Conservation (phyloP, 805 yeast genomes). For the Geotrichum ghanense region DNA sequence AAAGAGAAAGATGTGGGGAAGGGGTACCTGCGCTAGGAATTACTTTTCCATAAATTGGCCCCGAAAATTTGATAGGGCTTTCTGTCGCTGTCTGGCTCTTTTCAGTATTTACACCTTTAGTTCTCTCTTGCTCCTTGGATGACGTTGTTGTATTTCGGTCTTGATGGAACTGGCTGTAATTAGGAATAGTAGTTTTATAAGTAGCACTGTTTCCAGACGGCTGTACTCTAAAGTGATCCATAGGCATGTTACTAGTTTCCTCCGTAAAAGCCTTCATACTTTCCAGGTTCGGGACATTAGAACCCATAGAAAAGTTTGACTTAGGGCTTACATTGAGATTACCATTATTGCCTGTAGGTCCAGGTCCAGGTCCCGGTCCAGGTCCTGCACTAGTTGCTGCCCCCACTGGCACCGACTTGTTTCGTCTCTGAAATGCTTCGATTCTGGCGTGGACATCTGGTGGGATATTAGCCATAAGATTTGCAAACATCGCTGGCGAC, state of each 20-base stretch:
- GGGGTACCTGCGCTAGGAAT: constrained; percentile 14
- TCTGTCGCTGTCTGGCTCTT: constrained; percentile 12
- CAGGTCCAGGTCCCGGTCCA: too few relatives aligned
- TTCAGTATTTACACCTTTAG: not conserved
- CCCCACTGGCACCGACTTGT: constrained; percentile 35
- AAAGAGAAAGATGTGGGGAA: constrained; percentile 20
- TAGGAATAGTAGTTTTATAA: not conserved
- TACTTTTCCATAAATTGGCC: constrained; percentile 19
- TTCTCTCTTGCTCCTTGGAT: not conserved
- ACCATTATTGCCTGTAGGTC: too few relatives aligned
- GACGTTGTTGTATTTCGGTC: not conserved
- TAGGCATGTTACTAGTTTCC: not conserved
- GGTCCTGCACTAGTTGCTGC: constrained; percentile 9
- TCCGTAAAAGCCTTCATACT: not conserved
- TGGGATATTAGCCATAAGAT: constrained; percentile 13
- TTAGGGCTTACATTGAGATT: too few relatives aligned
- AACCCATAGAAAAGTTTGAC: not conserved
- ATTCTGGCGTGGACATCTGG: constrained; percentile 81
- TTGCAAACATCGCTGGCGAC: not conserved
- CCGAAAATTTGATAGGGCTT: constrained; percentile 14
- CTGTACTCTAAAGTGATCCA: not conserved
- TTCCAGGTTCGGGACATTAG: not conserved
- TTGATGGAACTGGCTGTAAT: not conserved
- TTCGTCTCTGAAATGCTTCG: constrained; percentile 75
- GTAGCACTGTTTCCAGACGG: not conserved